Percentiles rank a stretch among this genome's conserved stretches.
phyloP scores from a whole-genome alignment of 345 rosid species.

The Toxicodendron radicans region DNA sequence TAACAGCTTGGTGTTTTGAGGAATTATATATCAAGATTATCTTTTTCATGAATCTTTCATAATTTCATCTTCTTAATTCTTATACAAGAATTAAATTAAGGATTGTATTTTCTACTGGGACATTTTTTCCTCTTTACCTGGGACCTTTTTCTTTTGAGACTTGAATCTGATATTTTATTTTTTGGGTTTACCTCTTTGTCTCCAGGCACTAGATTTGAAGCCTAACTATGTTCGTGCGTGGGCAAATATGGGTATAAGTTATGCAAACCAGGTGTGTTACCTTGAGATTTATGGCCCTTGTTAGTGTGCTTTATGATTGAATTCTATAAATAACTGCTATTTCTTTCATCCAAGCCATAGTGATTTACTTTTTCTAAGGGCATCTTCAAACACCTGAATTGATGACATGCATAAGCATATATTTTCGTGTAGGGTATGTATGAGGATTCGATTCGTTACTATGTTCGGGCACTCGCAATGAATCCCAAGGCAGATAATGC shows the following conservation, averaged over 20 bases:
- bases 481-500: slow-evolving; percentile 99
- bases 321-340: not conserved
- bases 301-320: not conserved
- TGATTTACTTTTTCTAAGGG: not conserved
- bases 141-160: not conserved
- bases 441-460: slow-evolving; percentile 84
- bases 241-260: slow-evolving; percentile 99
- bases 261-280: slow-evolving; percentile 87
- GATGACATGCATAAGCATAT: too few relatives aligned
- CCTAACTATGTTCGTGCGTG: slow-evolving; percentile 99
- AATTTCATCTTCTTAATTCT: too few relatives aligned
- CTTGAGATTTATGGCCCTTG: not conserved
- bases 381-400: not conserved
- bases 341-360: not conserved
- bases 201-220: slow-evolving; percentile 96
- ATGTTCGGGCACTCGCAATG: slow-evolving; percentile 97
- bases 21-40: too few relatives aligned
- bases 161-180: slow-evolving; percentile 2
- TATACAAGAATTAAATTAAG: too few relatives aligned
- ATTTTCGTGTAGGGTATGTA: slow-evolving; percentile 70
- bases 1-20: too few relatives aligned
- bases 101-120: too few relatives aligned
- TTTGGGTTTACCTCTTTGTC: slow-evolving; percentile 1
- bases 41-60: too few relatives aligned
- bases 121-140: not conserved